Evolutionary conservation across 169 alveolate species (phyloP), one percentile per base, ranked within the genome.

Genomic region (Plasmodium gonderi): DNA sequence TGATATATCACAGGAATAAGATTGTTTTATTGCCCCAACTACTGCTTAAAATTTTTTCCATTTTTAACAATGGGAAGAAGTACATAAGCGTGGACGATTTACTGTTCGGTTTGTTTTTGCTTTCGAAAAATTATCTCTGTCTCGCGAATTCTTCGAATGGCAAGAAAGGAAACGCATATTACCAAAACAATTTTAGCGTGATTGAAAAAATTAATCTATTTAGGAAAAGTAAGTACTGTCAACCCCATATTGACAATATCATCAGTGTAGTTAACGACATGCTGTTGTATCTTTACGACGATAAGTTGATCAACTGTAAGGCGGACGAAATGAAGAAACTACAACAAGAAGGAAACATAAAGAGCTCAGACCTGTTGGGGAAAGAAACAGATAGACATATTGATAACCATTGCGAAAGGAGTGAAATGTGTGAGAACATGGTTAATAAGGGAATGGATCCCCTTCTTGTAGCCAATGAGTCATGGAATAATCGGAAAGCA

Each of bases 121-220:
- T 87, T 31, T 76, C 93, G 68, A 87, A 74, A 87, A 87, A 87
- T 87, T 87, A 87, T 87, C 45, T 67, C 54, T 38, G 23, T n/a
- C 29, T 87, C 14, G 65, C 93, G 36, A 36, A 26, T 33, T 33
- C 79, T 31, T n/a, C 20, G 7, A 65, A 20, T 38, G 38, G 23
- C 20, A 51, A 26, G 65, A 33, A 75, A n/a, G 40, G 80, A 31
- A 42, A 14, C 31, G n/a, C 11, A 5, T 6, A 23, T 12, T 31
- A 20, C 11, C 80, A 75, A 12, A 36, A 54, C 11, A 36, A 60
- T 38, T 64, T 1, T 14, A 12, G 29, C 36, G 20, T 54, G 8
- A 20, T 51, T 3, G 31, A 76, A 29, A 87, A 87, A 87, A 87
- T 87, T 47, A 87, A 87, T 54, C 9, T 87, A 14, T 74, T 87